Evolutionary conservation across 1,284 basidiomycete species (phyloP), one percentile per base, ranked within the genome.

Genomic region (Xanthoconium separans): DNA sequence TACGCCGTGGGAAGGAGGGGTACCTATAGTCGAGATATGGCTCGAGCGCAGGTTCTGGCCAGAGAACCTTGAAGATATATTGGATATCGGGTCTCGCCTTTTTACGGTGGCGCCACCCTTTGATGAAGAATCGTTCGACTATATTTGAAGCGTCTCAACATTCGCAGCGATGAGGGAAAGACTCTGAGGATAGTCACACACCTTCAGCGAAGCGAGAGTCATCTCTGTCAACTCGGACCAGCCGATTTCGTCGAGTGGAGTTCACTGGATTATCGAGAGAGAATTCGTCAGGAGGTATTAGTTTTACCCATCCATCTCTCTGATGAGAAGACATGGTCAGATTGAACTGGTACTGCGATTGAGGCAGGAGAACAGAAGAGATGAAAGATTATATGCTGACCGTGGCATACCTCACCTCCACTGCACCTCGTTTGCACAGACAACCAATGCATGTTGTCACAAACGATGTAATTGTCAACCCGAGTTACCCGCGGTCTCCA

Each of bases 101-200:
- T 51, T 79, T 71, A 2, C 76, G 74, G 62, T 85, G 84, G 50
- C 71, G 75, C 83, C 83, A 85, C 34, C 79, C 80, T 56, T 75
- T 76, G 47, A 69, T 59, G 58, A 85, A 85, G 43, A 78, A 68
- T 27, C 70, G 72, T 57, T 76, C 74, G 8, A 84, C 84, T 85
- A 43, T 51, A 53, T 50, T 47, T 29, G 40, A 39, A 54, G 39
- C 39, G 18, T 39, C 30, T 55, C 31, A n/a, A 34, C 24, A 13
- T 47, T 44, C 40, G 31, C 24, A n/a, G 37, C 36, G 2, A 24
- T 36, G 20, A 30, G 31, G 16, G 20, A 20, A 36, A 18, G 55
- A 6, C 58, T n/a, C 9, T n/a, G 18, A 61, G 5, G 48, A 24
- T 16, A 10, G 44, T 37, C 44, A 56, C 61, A 16, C 30, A 69